Conservation (phyloP, 176 grass and related monocot species). For the Thinopyrum elongatum region DNA sequence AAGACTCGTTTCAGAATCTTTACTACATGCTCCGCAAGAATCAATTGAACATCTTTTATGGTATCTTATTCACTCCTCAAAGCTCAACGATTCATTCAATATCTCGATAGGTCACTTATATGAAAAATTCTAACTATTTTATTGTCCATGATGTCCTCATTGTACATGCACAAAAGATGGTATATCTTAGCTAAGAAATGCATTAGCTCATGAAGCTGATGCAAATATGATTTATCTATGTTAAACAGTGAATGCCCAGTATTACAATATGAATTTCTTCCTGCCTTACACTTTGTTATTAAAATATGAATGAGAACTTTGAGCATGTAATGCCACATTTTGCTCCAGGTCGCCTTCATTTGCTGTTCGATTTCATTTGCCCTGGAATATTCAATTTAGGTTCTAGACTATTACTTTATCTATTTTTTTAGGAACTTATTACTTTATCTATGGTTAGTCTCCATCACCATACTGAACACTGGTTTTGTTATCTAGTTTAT, state of each 20-base stretch:
- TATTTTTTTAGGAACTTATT: background rate
- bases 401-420: background rate
- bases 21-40: constrained; percentile 92
- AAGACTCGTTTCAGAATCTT: constrained; percentile 79
- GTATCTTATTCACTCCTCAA: constrained; percentile 38
- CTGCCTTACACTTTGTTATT: background rate
- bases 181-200: background rate
- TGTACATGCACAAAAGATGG: background rate
- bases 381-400: background rate
- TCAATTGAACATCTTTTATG: constrained; percentile 85
- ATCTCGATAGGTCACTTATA: background rate
- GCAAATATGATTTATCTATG: background rate
- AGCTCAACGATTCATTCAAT: background rate
- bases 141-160: background rate
- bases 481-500: constrained; percentile 52
- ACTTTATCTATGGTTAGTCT: constrained; percentile 7
- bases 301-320: background rate
- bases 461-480: constrained; percentile 13
- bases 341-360: background rate
- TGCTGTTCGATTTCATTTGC: background rate
- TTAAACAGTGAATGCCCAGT: background rate
- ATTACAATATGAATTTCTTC: background rate
- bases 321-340: background rate
- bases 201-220: background rate
- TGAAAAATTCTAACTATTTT: background rate